Percentiles rank a stretch among this genome's conserved stretches.
These are phyloP conservation scores for Magnusiomyces sp. DNA, from an alignment of 1,139 yeast species.

Conservation along the genomic window DNA sequence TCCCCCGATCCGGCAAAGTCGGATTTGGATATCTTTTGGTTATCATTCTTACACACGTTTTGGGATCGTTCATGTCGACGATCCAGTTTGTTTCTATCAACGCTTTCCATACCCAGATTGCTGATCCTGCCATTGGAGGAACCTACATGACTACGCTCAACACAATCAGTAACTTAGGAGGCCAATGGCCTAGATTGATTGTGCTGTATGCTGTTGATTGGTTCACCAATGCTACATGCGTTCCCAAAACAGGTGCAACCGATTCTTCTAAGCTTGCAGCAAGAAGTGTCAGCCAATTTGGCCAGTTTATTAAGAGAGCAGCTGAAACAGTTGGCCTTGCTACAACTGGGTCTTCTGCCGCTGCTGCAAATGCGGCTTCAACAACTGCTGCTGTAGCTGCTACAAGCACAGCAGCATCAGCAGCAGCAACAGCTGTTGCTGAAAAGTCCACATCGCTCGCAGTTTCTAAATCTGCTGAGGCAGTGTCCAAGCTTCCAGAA, in stretches of 20 bases:
- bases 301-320: background rate
- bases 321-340: constrained; percentile 13
- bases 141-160: constrained; percentile 96
- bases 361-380: too few species aligned
- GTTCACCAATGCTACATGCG: constrained; percentile 60
- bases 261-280: background rate
- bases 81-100: constrained; percentile 90
- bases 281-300: constrained; percentile 10
- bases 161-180: constrained; percentile 88
- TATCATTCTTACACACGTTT: constrained; percentile 71
- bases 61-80: constrained; percentile 89
- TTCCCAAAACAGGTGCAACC: constrained; percentile 16
- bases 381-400: too few species aligned
- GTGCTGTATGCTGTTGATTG: constrained; percentile 72
- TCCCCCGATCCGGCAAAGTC: constrained; percentile 55
- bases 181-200: constrained; percentile 90
- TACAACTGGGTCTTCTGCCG: too few species aligned
- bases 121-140: constrained; percentile 94
- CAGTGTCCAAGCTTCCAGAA: constrained; percentile 2
- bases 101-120: constrained; percentile 91
- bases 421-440: constrained; percentile 9
- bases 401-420: constrained; percentile 19
- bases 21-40: constrained; percentile 48
- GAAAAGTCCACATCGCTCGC: background rate
- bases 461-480: background rate